Percentiles rank a stretch among this genome's conserved stretches.
Evolutionary conservation across 1,284 basidiomycete species (phyloP).

Genomic region (Ceratobasidium sp.): DNA sequence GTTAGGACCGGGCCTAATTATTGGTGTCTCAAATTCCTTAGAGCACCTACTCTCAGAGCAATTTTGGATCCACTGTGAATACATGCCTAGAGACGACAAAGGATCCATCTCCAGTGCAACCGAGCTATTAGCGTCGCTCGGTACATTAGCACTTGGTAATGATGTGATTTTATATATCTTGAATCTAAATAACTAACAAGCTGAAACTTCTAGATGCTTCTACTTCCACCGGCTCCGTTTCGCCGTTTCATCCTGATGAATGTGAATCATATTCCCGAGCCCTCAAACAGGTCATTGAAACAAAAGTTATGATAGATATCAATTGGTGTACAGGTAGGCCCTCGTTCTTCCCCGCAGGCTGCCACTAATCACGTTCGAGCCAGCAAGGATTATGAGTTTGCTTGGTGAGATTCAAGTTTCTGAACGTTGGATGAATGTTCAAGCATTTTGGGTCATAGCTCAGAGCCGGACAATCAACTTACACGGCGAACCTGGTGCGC

Average conservation of each 20-base stretch:
- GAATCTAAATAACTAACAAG: neutral
- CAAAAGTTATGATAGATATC: constrained; percentile 3
- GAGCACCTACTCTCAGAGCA: constrained; percentile 30
- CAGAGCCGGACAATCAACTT: constrained; percentile 31
- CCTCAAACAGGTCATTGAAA: constrained; percentile 8
- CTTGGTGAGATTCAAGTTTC: constrained; percentile 2
- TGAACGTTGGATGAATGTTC: neutral
- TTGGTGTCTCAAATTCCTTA: neutral
- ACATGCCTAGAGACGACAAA: constrained; percentile 15
- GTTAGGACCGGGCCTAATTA: neutral
- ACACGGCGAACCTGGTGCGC: constrained; percentile 19
- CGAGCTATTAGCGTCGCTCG: constrained; percentile 16
- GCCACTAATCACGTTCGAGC: neutral
- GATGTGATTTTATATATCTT: neutral
- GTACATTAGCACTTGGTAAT: constrained; percentile 7
- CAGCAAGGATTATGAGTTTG: constrained; percentile 31
- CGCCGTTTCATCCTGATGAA: constrained; percentile 20
- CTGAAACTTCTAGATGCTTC: constrained; percentile 7
- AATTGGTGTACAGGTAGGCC: constrained; percentile 35
- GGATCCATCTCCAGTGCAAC: neutral
- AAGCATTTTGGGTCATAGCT: neutral
- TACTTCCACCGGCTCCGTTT: constrained; percentile 27
- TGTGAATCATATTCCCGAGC: constrained; percentile 24
- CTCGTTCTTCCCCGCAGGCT: too few relatives aligned
- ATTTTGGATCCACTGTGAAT: constrained; percentile 37